Evolutionary conservation across 495 filamentous ascomycete genomes (phyloP).

Genomic region (Aspergillus panamensis): DNA sequence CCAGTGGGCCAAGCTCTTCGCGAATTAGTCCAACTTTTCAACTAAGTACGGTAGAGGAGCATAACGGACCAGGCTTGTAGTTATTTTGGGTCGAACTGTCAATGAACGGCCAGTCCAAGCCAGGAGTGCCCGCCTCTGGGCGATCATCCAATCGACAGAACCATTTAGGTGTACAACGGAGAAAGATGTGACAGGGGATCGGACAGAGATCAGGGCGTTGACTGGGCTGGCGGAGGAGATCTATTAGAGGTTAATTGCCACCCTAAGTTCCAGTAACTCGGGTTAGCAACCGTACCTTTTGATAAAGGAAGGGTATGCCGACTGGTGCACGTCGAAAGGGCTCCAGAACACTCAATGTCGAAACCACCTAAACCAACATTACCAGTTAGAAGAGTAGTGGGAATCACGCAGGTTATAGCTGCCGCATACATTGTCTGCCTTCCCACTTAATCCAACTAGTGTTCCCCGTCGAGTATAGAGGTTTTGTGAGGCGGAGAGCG

Average conservation of each 20-base stretch:
- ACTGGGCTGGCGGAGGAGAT: conserved; percentile 81
- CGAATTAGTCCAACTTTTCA: conserved; percentile 37
- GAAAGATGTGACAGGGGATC: conserved; percentile 78
- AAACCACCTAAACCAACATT: conserved; percentile 56
- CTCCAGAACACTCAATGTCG: conserved; percentile 80
- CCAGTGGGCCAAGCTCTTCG: conserved; percentile 78
- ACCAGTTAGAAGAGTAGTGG: neutral
- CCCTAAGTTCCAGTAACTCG: neutral
- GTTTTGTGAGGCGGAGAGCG: conserved; percentile 86
- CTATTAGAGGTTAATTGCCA: conserved; percentile 30
- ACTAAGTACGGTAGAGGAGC: neutral
- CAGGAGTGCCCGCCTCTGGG: conserved; percentile 77
- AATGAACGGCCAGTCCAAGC: conserved; percentile 96
- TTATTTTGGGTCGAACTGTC: conserved; percentile 66
- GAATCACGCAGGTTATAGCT: neutral
- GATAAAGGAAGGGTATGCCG: conserved; percentile 92
- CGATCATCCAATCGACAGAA: conserved; percentile 91
- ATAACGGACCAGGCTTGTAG: conserved; percentile 60
- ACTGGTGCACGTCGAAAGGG: conserved; percentile 73
- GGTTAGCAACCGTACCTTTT: conserved; percentile 48
- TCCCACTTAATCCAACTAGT: conserved; percentile 83
- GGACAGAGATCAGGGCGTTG: conserved; percentile 80
- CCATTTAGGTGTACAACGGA: conserved; percentile 85
- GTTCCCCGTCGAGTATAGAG: conserved; percentile 90
- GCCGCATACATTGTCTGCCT: conserved; percentile 74